Evolutionary conservation across 345 rosid species (phyloP), one percentile per base, ranked within the genome.

Genomic region (Hibiscus syriacus): DNA sequence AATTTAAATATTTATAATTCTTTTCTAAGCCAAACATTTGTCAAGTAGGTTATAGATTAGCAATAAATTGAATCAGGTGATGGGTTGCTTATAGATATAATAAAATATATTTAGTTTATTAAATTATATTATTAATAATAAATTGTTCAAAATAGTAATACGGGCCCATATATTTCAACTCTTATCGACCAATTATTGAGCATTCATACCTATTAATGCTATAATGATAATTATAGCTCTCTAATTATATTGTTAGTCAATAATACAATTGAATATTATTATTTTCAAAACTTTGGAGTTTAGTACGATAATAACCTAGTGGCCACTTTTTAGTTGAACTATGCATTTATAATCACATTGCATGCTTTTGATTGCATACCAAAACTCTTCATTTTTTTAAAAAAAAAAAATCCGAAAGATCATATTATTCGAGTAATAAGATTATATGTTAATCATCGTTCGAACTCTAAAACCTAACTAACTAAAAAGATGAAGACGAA

Each of bases 181-280:
- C 38, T 61, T 68, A 53, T 57, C 30, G 5, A 52, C 27, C 70
- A 67, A 48, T 48, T 70, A 70, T 59, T 32, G 39, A 46, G 70
- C 41, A 46, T 34, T 70, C 67, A 63, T 57, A 67, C 57, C 27
- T 38, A 57, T 30, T 59, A 46, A 48, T 36, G 34, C 10, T 3
- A 53, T 23, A 53, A 23, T 53, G 4, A 32, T 30, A 43, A 45
- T 30, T 10, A 27, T 55, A 36, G 27, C 41, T 38, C 53, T 34
- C 49, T n/a, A 25, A 22, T 52, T 50, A 36, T 60, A 38, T 36
- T 36, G 13, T 60, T 19, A 34, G 26, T 19, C 12, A 20, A 6
- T 12, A 39, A 20, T 36, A 38, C 11, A 1, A 41, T 25, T 22
- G 16, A 14, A 7, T 5, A 20, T 12, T 1, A 23, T 4, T 10